Evolutionary conservation across 345 rosid species (phyloP), one percentile per base, ranked within the genome.

Genomic region (Brassica nigra): DNA sequence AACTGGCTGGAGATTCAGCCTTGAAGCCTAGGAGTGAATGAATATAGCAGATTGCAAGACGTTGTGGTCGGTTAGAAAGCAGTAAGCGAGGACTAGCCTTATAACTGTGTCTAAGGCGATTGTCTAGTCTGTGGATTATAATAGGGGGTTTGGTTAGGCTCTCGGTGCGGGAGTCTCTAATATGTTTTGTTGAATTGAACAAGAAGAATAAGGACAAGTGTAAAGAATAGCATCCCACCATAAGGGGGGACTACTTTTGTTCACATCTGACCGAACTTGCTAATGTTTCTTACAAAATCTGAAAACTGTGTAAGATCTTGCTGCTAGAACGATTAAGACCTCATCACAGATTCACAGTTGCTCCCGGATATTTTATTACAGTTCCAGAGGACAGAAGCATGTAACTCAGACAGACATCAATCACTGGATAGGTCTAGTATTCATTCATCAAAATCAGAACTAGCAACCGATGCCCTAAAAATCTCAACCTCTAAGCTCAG

Each of bases 401-500:
- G 12, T 44, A 11, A 44, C 10, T 37, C 42, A 37, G 42, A 37
- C 42, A 37, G 42, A 37, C 42, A 52, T 1, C 71, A 33, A 66
- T 14, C 27, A 64, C 52, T 52, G 5, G 3, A 58, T 68, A 58
- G 59, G 44, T 55, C 64, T 30, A 61, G 12, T 12, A 30, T 14
- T 4, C 54, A 44, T 61, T 4, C 54, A 44, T 61, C 28, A 15
- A 36, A 64, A 71, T 36, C 75, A 62, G 3, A 70, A 33, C 15
- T 42, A 27, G 47, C 23, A 28, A 57, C 30, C 11, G 42, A 54
- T 54, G 16, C 33, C 73, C 81, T 39, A 37, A 78, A 23, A 23
- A 62, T 70, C 4, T 70, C 68, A 15, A 61, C 49, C 27, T 76
- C n/a, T 76, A 15, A 54, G 29, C 37, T 78, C 65, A 71, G 57